Evolutionary conservation across 495 filamentous ascomycete genomes (phyloP), one percentile per base, ranked within the genome.

Genomic region (Aspergillus sclerotioniger): DNA sequence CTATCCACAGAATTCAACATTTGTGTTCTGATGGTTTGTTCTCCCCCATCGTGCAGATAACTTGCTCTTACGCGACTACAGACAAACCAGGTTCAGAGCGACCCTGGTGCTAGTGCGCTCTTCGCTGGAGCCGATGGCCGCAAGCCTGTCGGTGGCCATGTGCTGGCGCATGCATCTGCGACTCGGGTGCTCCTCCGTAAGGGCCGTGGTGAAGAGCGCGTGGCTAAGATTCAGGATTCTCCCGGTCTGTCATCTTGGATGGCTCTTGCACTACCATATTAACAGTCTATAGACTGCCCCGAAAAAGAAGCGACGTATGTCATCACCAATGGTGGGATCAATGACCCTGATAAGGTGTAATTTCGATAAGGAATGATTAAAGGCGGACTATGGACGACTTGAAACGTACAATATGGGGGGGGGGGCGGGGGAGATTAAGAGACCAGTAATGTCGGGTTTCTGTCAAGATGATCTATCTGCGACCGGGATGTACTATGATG

Each of bases 1-100:
- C n/a, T n/a, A n/a, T 41, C 35, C n/a, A 16, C 51, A 86, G 89
- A 91, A 64, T 92, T 92, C 73, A 92, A 91, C 61, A 75, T 92
- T 57, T 85, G 82, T 52, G 87, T 91, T 21, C 71, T 91, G 50
- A 86, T 91, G 84, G 86, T 88, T 67, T 54, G 68, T 59, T 47
- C 49, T 4, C 37, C 21, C 16, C 43, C 12, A 29, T 29, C 37
- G 4, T 12, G 17, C 33, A 19, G 12, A 3, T 8, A 10, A 51
- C 4, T 8, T n/a, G 37, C 25, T 19, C 54, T 46, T 28, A 39
- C 37, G 16, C 35, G 28, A 54, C 17, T 55, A 31, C 19, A 88
- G 86, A 92, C 89, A 21, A 92, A 91, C 58, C 89, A 92, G 71
- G 89, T 92, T 45, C 87, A 90, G 72, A 87, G 83, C 51, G 89